phyloP scores from a whole-genome alignment of 306 rosid species.

The Casuarina equisetifolia region DNA sequence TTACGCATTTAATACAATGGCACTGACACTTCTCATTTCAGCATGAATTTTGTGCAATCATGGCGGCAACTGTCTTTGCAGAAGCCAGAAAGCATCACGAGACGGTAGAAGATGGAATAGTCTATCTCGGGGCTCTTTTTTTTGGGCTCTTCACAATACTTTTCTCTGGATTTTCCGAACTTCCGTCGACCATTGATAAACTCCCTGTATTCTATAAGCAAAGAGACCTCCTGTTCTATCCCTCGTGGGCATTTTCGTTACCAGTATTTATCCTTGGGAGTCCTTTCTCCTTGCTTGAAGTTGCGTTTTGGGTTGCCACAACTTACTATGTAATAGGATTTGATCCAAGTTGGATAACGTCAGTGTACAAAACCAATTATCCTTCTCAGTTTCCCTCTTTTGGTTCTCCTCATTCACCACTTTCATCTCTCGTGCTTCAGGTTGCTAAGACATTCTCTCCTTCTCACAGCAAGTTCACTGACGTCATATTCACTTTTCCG shows the following conservation, averaged over 20 bases:
- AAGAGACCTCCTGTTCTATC: conserved; percentile 46
- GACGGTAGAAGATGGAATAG: conserved; percentile 21
- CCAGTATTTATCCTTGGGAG: conserved; percentile 42
- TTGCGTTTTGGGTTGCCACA: conserved; percentile 38
- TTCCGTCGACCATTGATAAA: conserved; percentile 38
- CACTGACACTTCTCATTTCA: conserved; percentile 10
- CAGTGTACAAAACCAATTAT: background rate
- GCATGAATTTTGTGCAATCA: conserved; percentile 25
- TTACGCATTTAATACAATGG: background rate
- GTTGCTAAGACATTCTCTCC: conserved; percentile 16
- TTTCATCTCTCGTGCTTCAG: conserved; percentile 8
- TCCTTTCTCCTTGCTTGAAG: conserved; percentile 40
- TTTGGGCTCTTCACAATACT: conserved; percentile 14
- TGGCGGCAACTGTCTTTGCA: conserved; percentile 33
- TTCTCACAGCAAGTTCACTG: background rate
- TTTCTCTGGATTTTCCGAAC: conserved; percentile 43
- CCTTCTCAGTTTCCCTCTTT: background rate
- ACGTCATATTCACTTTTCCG: conserved; percentile 22
- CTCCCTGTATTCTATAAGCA: conserved; percentile 55
- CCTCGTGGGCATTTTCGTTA: conserved; percentile 41
- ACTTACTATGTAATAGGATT: conserved; percentile 46
- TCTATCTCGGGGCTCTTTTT: conserved; percentile 38
- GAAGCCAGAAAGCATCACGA: conserved; percentile 36
- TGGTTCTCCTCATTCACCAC: background rate
- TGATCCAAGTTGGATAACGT: conserved; percentile 33